Evolutionary conservation across 1,284 basidiomycete genomes (phyloP).

Genomic region (Irpex lacteus): DNA sequence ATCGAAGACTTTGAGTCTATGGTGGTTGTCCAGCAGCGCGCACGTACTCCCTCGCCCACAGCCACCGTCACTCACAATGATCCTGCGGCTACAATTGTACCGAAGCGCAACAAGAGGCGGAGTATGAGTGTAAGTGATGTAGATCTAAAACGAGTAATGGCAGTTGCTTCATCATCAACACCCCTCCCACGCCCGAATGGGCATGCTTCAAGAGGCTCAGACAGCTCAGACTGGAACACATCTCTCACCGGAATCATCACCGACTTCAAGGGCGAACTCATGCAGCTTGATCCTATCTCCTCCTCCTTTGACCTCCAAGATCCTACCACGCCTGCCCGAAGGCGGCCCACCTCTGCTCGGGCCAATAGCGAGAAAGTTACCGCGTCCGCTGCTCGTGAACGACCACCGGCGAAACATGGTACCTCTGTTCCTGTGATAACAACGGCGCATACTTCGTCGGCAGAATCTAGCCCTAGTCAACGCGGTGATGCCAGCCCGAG

Average conservation of each 20-base stretch:
- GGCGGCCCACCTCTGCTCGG: conserved; percentile 29
- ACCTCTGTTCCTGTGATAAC: conserved; percentile 21
- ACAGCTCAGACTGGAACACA: conserved; percentile 40
- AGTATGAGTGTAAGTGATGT: conserved; percentile 75
- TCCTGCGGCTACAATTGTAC: conserved; percentile 22
- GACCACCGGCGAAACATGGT: conserved; percentile 22
- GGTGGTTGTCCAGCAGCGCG: conserved; percentile 50
- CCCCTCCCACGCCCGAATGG: conserved; percentile 32
- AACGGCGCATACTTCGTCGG: conserved; percentile 10
- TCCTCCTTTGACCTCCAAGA: conserved; percentile 54
- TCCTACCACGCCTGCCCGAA: conserved; percentile 54
- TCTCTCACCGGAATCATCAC: conserved; percentile 60
- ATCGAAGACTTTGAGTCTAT: conserved; percentile 48
- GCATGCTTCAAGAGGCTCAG: conserved; percentile 20
- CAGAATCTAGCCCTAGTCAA: neutral
- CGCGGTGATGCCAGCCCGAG: neutral
- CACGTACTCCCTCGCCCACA: conserved; percentile 33
- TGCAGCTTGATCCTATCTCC: conserved; percentile 52
- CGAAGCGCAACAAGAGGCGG: conserved; percentile 51
- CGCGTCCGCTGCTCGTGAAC: conserved; percentile 10
- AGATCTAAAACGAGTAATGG: conserved; percentile 51
- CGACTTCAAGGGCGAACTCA: conserved; percentile 68
- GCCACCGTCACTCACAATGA: conserved; percentile 24
- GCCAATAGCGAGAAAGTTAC: conserved; percentile 26
- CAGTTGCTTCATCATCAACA: conserved; percentile 30